A percentile compares a stretch with the other conserved stretches of the same genome.
Evolutionary conservation across 345 rosid genomes (phyloP).

Genomic region (Arabis alpina): DNA sequence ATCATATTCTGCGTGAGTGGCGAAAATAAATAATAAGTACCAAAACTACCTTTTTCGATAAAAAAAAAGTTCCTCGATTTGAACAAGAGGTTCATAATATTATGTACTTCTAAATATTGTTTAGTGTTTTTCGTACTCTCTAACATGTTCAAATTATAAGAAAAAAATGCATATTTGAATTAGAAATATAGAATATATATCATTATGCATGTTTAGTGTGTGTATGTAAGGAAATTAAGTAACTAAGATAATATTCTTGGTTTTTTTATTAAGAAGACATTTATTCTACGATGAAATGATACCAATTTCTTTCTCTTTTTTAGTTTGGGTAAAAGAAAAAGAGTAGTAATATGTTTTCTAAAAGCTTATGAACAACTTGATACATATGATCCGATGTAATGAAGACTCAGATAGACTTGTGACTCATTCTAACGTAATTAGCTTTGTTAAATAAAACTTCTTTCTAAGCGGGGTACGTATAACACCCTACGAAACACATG

Average conservation of each 20-base stretch:
- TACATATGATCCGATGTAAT: constrained; percentile 12
- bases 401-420: constrained; percentile 25
- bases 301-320: too few species aligned
- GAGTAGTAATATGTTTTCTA: not conserved
- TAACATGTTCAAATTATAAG: too few species aligned
- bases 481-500: constrained; percentile 4
- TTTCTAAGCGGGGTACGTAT: not conserved
- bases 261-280: too few species aligned
- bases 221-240: too few species aligned
- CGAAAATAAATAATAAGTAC: not conserved
- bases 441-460: constrained; percentile 12
- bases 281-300: too few species aligned
- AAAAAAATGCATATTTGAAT: not conserved
- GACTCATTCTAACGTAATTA: constrained; percentile 25
- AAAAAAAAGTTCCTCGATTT: constrained; percentile 2
- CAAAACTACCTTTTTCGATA: not conserved
- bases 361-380: constrained; percentile 14
- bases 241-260: too few species aligned
- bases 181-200: too few species aligned
- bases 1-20: constrained; percentile 28
- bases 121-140: too few species aligned
- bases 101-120: not conserved
- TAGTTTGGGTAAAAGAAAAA: not conserved
- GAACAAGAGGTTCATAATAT: not conserved
- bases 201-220: too few species aligned